Conservation (phyloP, 2,329 filamentous ascomycete genomes). For the Sarocladium strictum region DNA sequence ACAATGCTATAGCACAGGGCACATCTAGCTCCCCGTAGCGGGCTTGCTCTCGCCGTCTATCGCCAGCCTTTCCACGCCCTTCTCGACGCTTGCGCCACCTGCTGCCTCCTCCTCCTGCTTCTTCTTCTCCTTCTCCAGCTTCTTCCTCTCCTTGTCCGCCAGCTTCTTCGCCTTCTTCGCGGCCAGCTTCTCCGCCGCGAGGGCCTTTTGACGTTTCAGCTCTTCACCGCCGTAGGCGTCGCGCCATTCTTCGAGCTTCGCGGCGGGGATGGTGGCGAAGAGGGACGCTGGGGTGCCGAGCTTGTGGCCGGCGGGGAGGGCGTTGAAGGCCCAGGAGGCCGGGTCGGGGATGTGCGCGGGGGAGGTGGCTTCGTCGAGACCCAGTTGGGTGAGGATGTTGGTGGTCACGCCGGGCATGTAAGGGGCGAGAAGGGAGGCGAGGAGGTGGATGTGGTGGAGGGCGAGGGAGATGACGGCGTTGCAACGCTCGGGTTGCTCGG, state of each 20-base stretch:
- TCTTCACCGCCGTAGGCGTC: constrained; percentile 63
- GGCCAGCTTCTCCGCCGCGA: constrained; percentile 42
- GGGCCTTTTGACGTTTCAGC: constrained; percentile 64
- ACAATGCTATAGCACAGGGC: background rate
- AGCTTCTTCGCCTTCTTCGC: constrained; percentile 46
- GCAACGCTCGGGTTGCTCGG: constrained; percentile 48
- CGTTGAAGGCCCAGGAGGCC: constrained; percentile 56
- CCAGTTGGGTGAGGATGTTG: constrained; percentile 71
- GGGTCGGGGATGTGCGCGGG: constrained; percentile 45
- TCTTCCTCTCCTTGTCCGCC: constrained; percentile 45
- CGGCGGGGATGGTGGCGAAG: constrained; percentile 75
- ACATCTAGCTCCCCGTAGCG: background rate
- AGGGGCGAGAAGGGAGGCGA: constrained; percentile 71
- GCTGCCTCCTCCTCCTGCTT: constrained; percentile 20
- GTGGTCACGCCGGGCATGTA: constrained; percentile 79
- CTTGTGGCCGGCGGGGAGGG: constrained; percentile 67
- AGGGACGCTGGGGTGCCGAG: constrained; percentile 75
- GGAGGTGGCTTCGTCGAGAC: constrained; percentile 38
- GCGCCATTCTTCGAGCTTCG: constrained; percentile 80
- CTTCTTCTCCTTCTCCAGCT: constrained; percentile 24
- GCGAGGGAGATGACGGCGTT: constrained; percentile 66
- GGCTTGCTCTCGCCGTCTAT: constrained; percentile 5
- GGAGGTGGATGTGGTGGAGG: constrained; percentile 75
- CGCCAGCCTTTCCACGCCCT: constrained; percentile 7
- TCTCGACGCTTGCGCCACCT: background rate